These are phyloP conservation scores for Penicillium sp. DNA, from an alignment of 2,329 filamentous ascomycete genomes.

Conservation along the genomic window DNA sequence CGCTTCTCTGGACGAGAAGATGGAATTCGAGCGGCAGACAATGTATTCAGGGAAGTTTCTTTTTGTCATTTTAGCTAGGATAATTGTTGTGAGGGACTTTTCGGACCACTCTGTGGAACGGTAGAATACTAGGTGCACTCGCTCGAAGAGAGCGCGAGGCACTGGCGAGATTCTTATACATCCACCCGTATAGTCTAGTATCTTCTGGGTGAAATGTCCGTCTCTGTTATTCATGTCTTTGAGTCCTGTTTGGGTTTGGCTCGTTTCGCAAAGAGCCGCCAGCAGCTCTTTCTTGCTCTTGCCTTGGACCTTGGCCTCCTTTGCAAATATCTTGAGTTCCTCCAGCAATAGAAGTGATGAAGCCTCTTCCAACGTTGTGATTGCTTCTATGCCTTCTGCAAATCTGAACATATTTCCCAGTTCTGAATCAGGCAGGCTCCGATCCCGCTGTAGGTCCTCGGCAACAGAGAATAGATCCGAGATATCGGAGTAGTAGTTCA, in stretches of 20 bases:
- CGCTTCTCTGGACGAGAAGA: slow-evolving; percentile 72
- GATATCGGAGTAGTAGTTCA: slow-evolving; percentile 82
- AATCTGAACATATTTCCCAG: slow-evolving; percentile 67
- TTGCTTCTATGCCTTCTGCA: slow-evolving; percentile 73
- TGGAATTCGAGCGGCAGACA: slow-evolving; percentile 83
- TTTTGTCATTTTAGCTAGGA: slow-evolving; percentile 83
- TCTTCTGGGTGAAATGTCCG: slow-evolving; percentile 72
- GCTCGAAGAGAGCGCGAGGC: slow-evolving; percentile 79
- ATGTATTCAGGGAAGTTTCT: slow-evolving; percentile 88
- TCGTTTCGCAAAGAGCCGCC: slow-evolving; percentile 69
- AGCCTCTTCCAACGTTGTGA: slow-evolving; percentile 78
- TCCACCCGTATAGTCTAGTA: slow-evolving; percentile 72
- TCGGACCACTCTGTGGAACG: slow-evolving; percentile 96
- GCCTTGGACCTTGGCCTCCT: slow-evolving; percentile 80
- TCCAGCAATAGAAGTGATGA: slow-evolving; percentile 78
- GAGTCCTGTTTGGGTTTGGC: slow-evolving; percentile 72
- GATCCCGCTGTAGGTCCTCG: slow-evolving; percentile 58
- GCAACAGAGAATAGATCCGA: slow-evolving; percentile 68
- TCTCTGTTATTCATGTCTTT: slow-evolving; percentile 69
- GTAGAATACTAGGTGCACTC: slow-evolving; percentile 94
- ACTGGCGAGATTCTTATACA: slow-evolving; percentile 76
- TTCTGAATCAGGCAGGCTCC: slow-evolving; percentile 55
- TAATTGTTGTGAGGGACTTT: slow-evolving; percentile 91
- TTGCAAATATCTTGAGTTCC: slow-evolving; percentile 80
- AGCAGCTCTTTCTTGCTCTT: slow-evolving; percentile 83